Evolutionary conservation across 2,329 filamentous ascomycete genomes (phyloP).

Genomic region (Clarireedia hainanense): DNA sequence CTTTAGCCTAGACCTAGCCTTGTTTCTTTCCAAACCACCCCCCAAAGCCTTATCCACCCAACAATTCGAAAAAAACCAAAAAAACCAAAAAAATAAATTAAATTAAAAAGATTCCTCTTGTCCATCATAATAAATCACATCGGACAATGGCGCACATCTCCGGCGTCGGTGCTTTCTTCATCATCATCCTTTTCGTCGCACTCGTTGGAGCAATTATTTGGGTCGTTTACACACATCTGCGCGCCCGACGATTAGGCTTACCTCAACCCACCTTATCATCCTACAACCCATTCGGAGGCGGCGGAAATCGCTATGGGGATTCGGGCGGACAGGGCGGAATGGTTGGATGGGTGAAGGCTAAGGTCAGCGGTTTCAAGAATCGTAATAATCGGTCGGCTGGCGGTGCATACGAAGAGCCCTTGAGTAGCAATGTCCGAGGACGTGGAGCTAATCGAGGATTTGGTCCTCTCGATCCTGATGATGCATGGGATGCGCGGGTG

Average conservation of each 20-base stretch:
- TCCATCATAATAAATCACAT: not conserved
- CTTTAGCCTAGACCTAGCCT: too few species aligned
- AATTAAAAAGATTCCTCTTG: too few species aligned
- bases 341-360: conserved; percentile 65
- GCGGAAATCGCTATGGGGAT: conserved; percentile 32
- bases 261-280: conserved; percentile 60
- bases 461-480: conserved; percentile 69
- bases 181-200: conserved; percentile 60
- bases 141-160: conserved; percentile 47
- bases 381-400: conserved; percentile 57
- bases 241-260: conserved; percentile 66
- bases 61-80: too few species aligned
- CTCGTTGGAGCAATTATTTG: conserved; percentile 52
- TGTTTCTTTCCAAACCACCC: too few species aligned
- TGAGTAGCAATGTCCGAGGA: conserved; percentile 31
- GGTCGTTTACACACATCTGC: conserved; percentile 64
- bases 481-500: conserved; percentile 78
- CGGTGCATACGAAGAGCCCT: conserved; percentile 61
- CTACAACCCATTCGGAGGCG: conserved; percentile 58
- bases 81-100: too few species aligned
- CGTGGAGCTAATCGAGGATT: conserved; percentile 47
- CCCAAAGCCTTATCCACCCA: too few species aligned
- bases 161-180: conserved; percentile 63
- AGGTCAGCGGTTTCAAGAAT: conserved; percentile 55
- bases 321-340: conserved; percentile 50